phyloP scores from a whole-genome alignment of 2,329 filamentous ascomycete species.

The Phaeoacremonium minimum region DNA sequence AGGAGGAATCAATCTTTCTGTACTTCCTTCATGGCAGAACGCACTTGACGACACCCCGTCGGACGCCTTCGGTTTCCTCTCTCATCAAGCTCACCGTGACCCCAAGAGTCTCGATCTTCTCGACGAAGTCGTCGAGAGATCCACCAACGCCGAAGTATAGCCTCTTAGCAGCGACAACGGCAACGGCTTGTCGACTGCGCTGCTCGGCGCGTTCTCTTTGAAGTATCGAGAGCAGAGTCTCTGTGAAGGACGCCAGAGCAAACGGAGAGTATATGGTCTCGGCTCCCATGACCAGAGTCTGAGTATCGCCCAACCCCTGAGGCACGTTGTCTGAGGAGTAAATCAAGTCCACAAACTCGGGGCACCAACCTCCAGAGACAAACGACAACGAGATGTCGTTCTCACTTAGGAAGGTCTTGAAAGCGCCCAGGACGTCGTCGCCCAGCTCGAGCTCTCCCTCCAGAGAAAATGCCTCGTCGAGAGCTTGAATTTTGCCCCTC shows the following conservation, averaged over 20 bases:
- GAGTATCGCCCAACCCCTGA: conserved; percentile 7
- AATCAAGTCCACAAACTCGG: conserved; percentile 58
- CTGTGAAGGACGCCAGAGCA: conserved; percentile 64
- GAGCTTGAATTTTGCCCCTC: conserved; percentile 26
- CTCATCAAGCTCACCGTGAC: conserved; percentile 44
- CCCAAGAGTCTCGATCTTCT: conserved; percentile 43
- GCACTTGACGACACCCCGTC: conserved; percentile 55
- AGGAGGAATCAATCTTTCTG: too few relatives aligned
- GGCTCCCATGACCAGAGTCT: conserved; percentile 61
- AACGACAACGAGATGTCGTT: conserved; percentile 57
- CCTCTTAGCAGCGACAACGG: conserved; percentile 71
- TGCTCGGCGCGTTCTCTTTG: conserved; percentile 33
- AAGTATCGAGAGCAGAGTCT: conserved; percentile 59
- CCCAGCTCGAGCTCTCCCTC: conserved; percentile 63
- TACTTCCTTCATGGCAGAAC: conserved; percentile 26
- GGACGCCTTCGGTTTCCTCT: conserved; percentile 58
- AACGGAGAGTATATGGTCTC: conserved; percentile 82
- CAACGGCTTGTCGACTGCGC: conserved; percentile 43
- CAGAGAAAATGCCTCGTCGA: conserved; percentile 40
- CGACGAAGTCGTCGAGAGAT: conserved; percentile 70
- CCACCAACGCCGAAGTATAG: conserved; percentile 84
- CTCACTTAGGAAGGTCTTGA: conserved; percentile 46
- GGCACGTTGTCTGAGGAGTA: conserved; percentile 21
- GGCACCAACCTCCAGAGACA: conserved; percentile 72
- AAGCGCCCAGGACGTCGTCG: conserved; percentile 51